Evolutionary conservation across 495 filamentous ascomycete genomes (phyloP), one percentile per base, ranked within the genome.

Genomic region (Aspergillus steynii): DNA sequence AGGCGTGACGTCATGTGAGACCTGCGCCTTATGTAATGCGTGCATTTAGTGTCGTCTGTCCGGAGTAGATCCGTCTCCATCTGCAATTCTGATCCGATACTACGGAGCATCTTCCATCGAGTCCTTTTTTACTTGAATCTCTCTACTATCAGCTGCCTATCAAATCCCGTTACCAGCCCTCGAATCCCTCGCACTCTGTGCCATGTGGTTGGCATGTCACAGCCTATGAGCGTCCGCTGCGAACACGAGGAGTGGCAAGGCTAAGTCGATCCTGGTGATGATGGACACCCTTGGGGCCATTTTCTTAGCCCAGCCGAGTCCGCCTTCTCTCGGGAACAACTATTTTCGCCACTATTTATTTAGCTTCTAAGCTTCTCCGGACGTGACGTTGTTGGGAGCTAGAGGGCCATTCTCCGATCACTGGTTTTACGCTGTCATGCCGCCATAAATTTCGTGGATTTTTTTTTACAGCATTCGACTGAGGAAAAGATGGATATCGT

Each of bases 401-500:
- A 15, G 37, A 42, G 9, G 4, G 10, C 1, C 12, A 42, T 14
- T 42, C 8, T 42, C 9, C 37, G 37, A 12, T 42, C 37, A 12
- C 10, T 42, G 14, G 9, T 15, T 4, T 42, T 42, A 42, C 37
- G 37, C 37, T 42, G 37, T 42, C 37, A 42, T 42, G 37, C 37
- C 14, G 4, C 12, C 37, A 8, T 42, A 42, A 20, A 20, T 27
- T 15, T 37, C 34, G 31, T 55, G 34, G n/a, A 37, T 55, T 25
- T 12, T 28, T 28, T 12, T 49, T 42, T 20, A 25, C 34, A 3
- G 9, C 55, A 28, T 4, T 29, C 10, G 25, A 47, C 25, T 32
- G 1, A 15, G 25, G 3, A 25, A 49, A 64, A 27, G 42, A 83
- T 83, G 79, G 85, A 88, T 58, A 73, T 80, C 53, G 73, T 83